phyloP scores from a whole-genome alignment of 352 stramenopile species.

The Phytophthora constricta region DNA sequence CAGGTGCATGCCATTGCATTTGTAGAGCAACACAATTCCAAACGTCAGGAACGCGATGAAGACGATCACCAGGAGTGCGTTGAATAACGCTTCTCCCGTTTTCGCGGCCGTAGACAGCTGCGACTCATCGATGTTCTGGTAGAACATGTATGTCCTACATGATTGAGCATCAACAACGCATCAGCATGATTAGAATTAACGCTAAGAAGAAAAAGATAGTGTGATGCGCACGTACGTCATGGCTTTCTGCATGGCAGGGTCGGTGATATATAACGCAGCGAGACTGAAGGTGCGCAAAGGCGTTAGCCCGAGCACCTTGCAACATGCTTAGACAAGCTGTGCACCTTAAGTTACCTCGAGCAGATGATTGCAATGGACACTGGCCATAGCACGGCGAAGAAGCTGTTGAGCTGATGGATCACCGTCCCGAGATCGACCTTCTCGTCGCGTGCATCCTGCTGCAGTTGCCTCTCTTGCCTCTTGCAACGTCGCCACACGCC shows the following conservation, averaged over 20 bases:
- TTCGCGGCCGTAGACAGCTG: conserved; percentile 47
- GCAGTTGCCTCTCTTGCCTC: conserved; percentile 26
- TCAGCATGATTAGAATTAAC: too few relatives aligned
- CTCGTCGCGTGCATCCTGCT: conserved; percentile 20
- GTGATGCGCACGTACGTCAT: conserved; percentile 61
- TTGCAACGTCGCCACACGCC: conserved; percentile 8
- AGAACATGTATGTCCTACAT: conserved; percentile 80
- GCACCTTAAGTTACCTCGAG: conserved; percentile 51
- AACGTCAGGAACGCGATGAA: conserved; percentile 86
- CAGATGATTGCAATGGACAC: conserved; percentile 78
- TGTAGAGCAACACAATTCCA: conserved; percentile 84
- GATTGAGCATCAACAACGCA: not conserved
- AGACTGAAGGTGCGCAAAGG: conserved; percentile 39
- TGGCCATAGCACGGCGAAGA: conserved; percentile 77
- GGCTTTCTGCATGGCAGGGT: conserved; percentile 49
- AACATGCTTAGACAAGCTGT: too few relatives aligned
- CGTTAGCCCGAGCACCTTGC: too few relatives aligned
- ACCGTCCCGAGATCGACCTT: conserved; percentile 36
- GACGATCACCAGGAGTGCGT: conserved; percentile 80
- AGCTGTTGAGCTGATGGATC: conserved; percentile 77
- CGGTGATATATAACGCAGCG: conserved; percentile 51
- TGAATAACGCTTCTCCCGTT: conserved; percentile 67
- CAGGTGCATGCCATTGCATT: conserved; percentile 78
- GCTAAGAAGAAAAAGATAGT: too few relatives aligned
- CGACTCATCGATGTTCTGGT: conserved; percentile 71